phyloP scores from a whole-genome alignment of 2,329 filamentous ascomycete species.

The Escovopsis weberi region DNA sequence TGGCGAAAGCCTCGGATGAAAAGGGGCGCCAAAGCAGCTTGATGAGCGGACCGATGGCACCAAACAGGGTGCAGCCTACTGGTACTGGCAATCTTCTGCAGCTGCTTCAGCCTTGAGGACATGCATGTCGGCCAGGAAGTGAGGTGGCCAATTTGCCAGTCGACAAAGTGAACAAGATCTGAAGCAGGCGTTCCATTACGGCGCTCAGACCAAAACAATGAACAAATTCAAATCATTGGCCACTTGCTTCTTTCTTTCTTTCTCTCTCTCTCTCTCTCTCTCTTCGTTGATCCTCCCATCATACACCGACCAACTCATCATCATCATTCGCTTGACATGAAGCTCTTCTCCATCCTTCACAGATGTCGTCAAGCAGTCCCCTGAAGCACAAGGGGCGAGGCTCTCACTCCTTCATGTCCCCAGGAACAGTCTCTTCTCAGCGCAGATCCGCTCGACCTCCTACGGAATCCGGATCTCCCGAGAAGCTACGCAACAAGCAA shows the following conservation, averaged over 20 bases:
- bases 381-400: slow-evolving; percentile 8
- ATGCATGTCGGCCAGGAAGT: too few relatives aligned
- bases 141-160: too few relatives aligned
- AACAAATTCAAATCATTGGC: not conserved
- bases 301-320: too few relatives aligned
- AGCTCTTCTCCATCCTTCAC: not conserved
- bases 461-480: slow-evolving; percentile 20
- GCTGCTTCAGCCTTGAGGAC: too few relatives aligned
- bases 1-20: too few relatives aligned
- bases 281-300: too few relatives aligned
- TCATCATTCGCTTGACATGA: not conserved
- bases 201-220: not conserved
- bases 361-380: slow-evolving; percentile 2
- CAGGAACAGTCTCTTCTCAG: slow-evolving; percentile 15
- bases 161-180: too few relatives aligned
- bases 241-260: not conserved
- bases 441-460: slow-evolving; percentile 25
- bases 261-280: not conserved
- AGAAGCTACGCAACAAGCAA: slow-evolving; percentile 19
- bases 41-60: too few relatives aligned
- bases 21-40: too few relatives aligned
- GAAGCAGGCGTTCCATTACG: too few relatives aligned
- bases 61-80: too few relatives aligned
- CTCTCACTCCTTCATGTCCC: slow-evolving; percentile 12
- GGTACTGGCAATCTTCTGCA: too few relatives aligned